These are phyloP conservation scores for Calocera viscosa DNA, from an alignment of 768 basidiomycete species.

Conservation along the genomic window DNA sequence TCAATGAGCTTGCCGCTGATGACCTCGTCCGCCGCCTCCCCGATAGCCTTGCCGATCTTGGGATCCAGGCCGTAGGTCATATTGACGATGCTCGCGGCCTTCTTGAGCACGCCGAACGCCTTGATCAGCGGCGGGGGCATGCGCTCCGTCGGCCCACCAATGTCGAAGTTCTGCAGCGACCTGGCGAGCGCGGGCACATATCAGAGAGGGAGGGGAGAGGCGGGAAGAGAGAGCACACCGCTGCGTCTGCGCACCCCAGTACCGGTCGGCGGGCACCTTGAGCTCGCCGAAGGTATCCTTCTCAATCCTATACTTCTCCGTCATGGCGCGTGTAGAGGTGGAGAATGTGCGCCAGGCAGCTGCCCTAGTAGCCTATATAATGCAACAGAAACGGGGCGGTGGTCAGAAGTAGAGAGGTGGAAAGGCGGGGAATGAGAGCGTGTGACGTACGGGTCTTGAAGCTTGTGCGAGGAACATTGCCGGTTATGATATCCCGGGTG, in stretches of 20 bases:
- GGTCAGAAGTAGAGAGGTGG: not conserved
- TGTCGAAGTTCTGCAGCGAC: slow-evolving; percentile 95
- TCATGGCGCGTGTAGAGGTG: slow-evolving; percentile 11
- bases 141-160: slow-evolving; percentile 87
- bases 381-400: not conserved
- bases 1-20: slow-evolving; percentile 89
- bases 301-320: slow-evolving; percentile 46
- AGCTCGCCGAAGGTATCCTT: slow-evolving; percentile 94
- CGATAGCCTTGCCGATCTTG: slow-evolving; percentile 77
- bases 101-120: slow-evolving; percentile 95
- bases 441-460: slow-evolving; percentile 1
- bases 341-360: slow-evolving; percentile 12
- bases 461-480: slow-evolving; percentile 6
- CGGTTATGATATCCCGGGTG: no score
- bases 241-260: slow-evolving; percentile 99
- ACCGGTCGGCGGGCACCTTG: slow-evolving; percentile 71
- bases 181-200: slow-evolving; percentile 28
- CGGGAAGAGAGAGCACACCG: slow-evolving; percentile 37
- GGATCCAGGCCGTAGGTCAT: slow-evolving; percentile 79
- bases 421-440: not conserved
- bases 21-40: slow-evolving; percentile 94
- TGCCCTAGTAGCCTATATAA: not conserved
- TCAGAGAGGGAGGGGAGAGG: not conserved
- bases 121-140: slow-evolving; percentile 93
- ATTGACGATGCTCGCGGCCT: slow-evolving; percentile 88